Percentiles rank a stretch among this genome's conserved stretches.
Conservation (phyloP, 192 early-diverging fungal genomes). For the Diversispora eburnea region DNA sequence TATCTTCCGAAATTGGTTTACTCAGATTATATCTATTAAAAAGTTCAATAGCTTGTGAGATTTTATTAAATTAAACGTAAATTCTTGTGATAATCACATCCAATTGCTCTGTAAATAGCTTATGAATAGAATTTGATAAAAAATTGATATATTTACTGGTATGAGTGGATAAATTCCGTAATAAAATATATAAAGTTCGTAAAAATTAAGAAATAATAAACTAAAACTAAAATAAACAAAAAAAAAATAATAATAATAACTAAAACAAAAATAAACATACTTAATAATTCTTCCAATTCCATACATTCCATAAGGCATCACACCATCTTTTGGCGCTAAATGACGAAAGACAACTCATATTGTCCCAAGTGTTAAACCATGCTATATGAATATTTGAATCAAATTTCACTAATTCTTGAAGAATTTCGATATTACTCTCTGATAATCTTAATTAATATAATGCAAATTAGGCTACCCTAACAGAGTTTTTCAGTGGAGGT, state of each 20-base stretch:
- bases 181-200: no score
- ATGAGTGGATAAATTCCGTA: background rate
- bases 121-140: slow-evolving; percentile 56
- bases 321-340: slow-evolving; percentile 62
- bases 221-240: background rate
- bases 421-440: slow-evolving; percentile 64
- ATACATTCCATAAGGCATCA: slow-evolving; percentile 70
- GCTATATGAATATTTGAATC: slow-evolving; percentile 69
- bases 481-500: slow-evolving; percentile 49
- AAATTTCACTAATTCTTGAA: slow-evolving; percentile 74
- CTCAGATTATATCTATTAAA: slow-evolving; percentile 48
- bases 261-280: background rate
- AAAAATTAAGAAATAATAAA: no score
- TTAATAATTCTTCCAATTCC: slow-evolving; percentile 69
- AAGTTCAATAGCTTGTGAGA: slow-evolving; percentile 55
- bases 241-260: background rate
- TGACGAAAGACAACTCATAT: slow-evolving; percentile 82
- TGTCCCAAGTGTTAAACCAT: slow-evolving; percentile 84
- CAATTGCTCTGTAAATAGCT: slow-evolving; percentile 69
- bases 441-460: slow-evolving; percentile 68
- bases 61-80: slow-evolving; percentile 50
- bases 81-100: slow-evolving; percentile 62
- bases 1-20: slow-evolving; percentile 29
- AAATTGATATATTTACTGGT: background rate
- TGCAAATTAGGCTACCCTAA: slow-evolving; percentile 73